Evolutionary conservation across 2,329 filamentous ascomycete genomes (phyloP), one percentile per base, ranked within the genome.

Genomic region (Malbranchea cinnamomea): DNA sequence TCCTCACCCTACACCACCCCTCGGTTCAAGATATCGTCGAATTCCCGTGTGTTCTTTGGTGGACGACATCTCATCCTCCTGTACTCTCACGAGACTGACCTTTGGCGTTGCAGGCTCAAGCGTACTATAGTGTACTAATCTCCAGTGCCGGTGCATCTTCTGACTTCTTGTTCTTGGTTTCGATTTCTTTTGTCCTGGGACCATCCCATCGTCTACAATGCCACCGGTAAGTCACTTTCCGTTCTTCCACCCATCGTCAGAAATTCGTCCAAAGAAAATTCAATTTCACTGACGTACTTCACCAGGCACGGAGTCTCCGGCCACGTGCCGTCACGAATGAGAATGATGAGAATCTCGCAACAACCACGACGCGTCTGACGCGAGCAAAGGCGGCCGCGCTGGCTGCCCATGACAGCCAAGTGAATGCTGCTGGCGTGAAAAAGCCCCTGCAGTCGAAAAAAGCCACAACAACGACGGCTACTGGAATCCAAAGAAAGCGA

Each of bases 351-450:
- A 92, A 93, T 55, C 70, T 59, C 41, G 62, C 45, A 11, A 70
- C 59, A 41, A 61, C 45, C 13, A 74, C 79, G 37, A 82, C 79
- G 60, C 83, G 85, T 61, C 64, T 94, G 53, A 95, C 89, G 47
- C 74, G 89, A 61, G 85, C 89, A 43, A 94, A 95, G 63, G 75
- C 84, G 30, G 82, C 83, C 35, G 78, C 79, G 27, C 66, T 70
- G 23, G 54, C 52, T 23, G 54, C 53, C 23, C 53, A 53, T 32
- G 54, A 56, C 30, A 43, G 48, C 36, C 44, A 53, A 38, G 66
- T 62, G 49, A 68, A 65, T 43, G 75, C 77, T 43, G 78, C 78
- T 31, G 57, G 61, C 32, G 57, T 62, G 14, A 73, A 64, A 49
- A 77, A 76, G 47, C 63, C 72, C 16, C 56, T 82, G 30, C 76